phyloP scores from a whole-genome alignment of 1,284 basidiomycete species.

The Malassezia yamatoensis region DNA sequence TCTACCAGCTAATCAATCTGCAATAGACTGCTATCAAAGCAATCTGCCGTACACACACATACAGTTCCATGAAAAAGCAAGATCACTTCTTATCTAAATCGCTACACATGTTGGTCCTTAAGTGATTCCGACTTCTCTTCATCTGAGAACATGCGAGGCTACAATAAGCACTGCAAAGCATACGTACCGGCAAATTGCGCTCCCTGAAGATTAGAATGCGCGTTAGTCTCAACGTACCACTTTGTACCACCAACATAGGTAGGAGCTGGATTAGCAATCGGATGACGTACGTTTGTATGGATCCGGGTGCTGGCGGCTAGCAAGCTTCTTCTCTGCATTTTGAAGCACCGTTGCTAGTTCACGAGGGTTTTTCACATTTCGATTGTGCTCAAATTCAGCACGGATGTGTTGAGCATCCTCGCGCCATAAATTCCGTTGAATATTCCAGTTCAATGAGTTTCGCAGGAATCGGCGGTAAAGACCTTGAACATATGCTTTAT shows the following conservation, averaged over 20 bases:
- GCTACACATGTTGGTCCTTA: slow-evolving; percentile 23
- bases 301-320: slow-evolving; percentile 67
- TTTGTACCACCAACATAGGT: slow-evolving; percentile 47
- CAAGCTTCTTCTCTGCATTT: slow-evolving; percentile 68
- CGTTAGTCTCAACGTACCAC: slow-evolving; percentile 23
- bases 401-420: slow-evolving; percentile 70
- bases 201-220: slow-evolving; percentile 19
- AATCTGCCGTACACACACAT: too few relatives aligned
- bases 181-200: slow-evolving; percentile 26
- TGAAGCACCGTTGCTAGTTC: slow-evolving; percentile 69
- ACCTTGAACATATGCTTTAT: slow-evolving; percentile 77
- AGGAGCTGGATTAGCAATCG: slow-evolving; percentile 25
- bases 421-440: slow-evolving; percentile 75
- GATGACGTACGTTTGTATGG: slow-evolving; percentile 69
- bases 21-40: too few relatives aligned
- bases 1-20: too few relatives aligned
- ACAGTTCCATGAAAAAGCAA: too few relatives aligned
- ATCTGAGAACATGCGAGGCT: slow-evolving; percentile 42
- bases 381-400: slow-evolving; percentile 83
- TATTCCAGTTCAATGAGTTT: slow-evolving; percentile 78
- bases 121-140: slow-evolving; percentile 45
- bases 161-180: neutral
- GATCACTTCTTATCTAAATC: neutral
- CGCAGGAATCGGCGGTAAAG: slow-evolving; percentile 76
- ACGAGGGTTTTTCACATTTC: slow-evolving; percentile 76